A percentile compares a stretch with the other conserved stretches of the same genome.
phyloP scores from a whole-genome alignment of 805 yeast genomes.

The Tetrapisispora namnaoensis region DNA sequence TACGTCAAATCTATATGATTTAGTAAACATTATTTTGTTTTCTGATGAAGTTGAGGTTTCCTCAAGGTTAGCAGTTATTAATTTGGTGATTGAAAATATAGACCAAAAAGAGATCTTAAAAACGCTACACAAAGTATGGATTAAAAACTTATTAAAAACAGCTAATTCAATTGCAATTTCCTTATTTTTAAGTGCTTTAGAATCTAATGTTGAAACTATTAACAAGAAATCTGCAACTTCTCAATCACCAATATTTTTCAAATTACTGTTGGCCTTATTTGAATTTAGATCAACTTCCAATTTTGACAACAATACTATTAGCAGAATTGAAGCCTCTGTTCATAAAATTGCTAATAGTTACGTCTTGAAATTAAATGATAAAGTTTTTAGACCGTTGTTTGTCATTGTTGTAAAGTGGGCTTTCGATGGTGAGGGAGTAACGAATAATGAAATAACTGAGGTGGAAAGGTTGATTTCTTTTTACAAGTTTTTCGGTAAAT shows the following conservation, averaged over 20 bases:
- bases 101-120: slow-evolving; percentile 55
- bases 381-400: slow-evolving; percentile 85
- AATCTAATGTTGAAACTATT: slow-evolving; percentile 51
- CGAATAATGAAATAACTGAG: slow-evolving; percentile 36
- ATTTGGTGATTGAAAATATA: slow-evolving; percentile 53
- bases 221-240: slow-evolving; percentile 70
- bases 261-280: slow-evolving; percentile 57
- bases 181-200: slow-evolving; percentile 58
- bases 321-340: slow-evolving; percentile 70
- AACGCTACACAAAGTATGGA: slow-evolving; percentile 58
- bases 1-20: slow-evolving; percentile 53
- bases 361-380: slow-evolving; percentile 88
- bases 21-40: slow-evolving; percentile 47
- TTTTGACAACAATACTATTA: slow-evolving; percentile 63
- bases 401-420: slow-evolving; percentile 88
- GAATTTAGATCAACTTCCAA: slow-evolving; percentile 52
- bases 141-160: slow-evolving; percentile 28
- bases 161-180: slow-evolving; percentile 47
- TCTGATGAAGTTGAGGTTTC: slow-evolving; percentile 50
- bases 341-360: slow-evolving; percentile 63
- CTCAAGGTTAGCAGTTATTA: slow-evolving; percentile 53
- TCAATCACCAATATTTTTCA: slow-evolving; percentile 58
- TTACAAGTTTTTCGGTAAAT: slow-evolving; percentile 74
- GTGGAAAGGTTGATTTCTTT: slow-evolving; percentile 58
- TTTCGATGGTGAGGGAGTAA: slow-evolving; percentile 66